These are phyloP conservation scores for Candida cerambycidarum DNA, from an alignment of 805 yeast genomes.

Conservation along the genomic window DNA sequence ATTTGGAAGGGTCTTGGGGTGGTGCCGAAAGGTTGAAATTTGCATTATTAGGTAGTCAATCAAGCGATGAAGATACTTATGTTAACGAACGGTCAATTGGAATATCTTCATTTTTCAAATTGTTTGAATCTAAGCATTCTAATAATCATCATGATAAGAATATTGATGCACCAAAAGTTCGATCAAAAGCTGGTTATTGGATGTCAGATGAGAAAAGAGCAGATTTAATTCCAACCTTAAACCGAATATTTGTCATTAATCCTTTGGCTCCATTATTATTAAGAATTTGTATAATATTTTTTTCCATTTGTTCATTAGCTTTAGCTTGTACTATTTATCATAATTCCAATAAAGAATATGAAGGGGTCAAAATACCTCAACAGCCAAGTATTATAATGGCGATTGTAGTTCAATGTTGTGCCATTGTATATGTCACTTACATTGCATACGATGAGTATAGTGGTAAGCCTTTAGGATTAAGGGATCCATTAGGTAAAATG, in stretches of 20 bases:
- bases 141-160: slow-evolving; percentile 5
- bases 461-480: slow-evolving; percentile 87
- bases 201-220: slow-evolving; percentile 61
- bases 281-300: slow-evolving; percentile 47
- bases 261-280: slow-evolving; percentile 81
- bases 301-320: slow-evolving; percentile 69
- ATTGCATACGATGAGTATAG: slow-evolving; percentile 89
- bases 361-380: slow-evolving; percentile 50
- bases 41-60: slow-evolving; percentile 44
- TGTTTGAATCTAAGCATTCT: slow-evolving; percentile 1
- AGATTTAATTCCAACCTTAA: slow-evolving; percentile 62
- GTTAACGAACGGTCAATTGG: slow-evolving; percentile 16
- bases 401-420: slow-evolving; percentile 75
- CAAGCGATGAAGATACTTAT: slow-evolving; percentile 30
- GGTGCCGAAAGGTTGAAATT: slow-evolving; percentile 64
- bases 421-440: slow-evolving; percentile 72
- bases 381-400: slow-evolving; percentile 95
- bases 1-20: slow-evolving; percentile 58
- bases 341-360: slow-evolving; percentile 33
- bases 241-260: slow-evolving; percentile 62
- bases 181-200: slow-evolving; percentile 67
- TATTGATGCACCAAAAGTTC: slow-evolving; percentile 37
- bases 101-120: neutral
- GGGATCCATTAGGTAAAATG: slow-evolving; percentile 83
- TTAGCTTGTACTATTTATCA: slow-evolving; percentile 62